Percentiles rank a stretch among this genome's conserved stretches.
Evolutionary conservation across 2,329 filamentous ascomycete genomes (phyloP).

Genomic region (Claviceps digitariae): DNA sequence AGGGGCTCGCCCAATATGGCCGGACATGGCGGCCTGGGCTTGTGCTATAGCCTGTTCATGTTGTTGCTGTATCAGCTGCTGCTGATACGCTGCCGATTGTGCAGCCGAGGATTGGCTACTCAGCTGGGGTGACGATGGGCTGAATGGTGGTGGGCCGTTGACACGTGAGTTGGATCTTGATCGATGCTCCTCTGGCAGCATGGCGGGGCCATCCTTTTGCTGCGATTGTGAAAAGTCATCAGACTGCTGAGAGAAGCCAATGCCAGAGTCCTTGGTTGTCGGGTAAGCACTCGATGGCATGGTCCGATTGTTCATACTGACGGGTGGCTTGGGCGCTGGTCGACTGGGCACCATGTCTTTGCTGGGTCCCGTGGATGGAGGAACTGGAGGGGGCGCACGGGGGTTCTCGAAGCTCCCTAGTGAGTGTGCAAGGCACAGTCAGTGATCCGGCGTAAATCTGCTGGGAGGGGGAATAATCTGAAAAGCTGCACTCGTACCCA

Average conservation of each 20-base stretch:
- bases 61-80: slow-evolving; percentile 61
- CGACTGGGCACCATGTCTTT: slow-evolving; percentile 61
- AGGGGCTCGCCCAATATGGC: slow-evolving; percentile 56
- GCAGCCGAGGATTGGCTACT: slow-evolving; percentile 14
- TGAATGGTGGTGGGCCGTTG: slow-evolving; percentile 38
- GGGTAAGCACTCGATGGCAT: slow-evolving; percentile 37
- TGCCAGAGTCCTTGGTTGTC: slow-evolving; percentile 45
- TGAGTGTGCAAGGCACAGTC: not conserved
- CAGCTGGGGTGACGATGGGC: slow-evolving; percentile 27
- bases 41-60: slow-evolving; percentile 74
- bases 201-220: slow-evolving; percentile 40
- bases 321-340: slow-evolving; percentile 78
- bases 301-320: slow-evolving; percentile 42
- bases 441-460: not conserved
- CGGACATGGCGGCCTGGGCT: slow-evolving; percentile 62
- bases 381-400: slow-evolving; percentile 80
- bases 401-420: slow-evolving; percentile 91
- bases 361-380: slow-evolving; percentile 34
- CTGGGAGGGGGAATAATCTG: slow-evolving; percentile 17
- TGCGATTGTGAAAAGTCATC: slow-evolving; percentile 39
- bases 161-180: slow-evolving; percentile 55
- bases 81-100: slow-evolving; percentile 40
- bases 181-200: slow-evolving; percentile 54
- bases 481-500: slow-evolving; percentile 50
- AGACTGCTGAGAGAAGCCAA: slow-evolving; percentile 43